Evolutionary conservation across 352 stramenopile species (phyloP), one percentile per base, ranked within the genome.

Genomic region (Thraustochytrium sp.): DNA sequence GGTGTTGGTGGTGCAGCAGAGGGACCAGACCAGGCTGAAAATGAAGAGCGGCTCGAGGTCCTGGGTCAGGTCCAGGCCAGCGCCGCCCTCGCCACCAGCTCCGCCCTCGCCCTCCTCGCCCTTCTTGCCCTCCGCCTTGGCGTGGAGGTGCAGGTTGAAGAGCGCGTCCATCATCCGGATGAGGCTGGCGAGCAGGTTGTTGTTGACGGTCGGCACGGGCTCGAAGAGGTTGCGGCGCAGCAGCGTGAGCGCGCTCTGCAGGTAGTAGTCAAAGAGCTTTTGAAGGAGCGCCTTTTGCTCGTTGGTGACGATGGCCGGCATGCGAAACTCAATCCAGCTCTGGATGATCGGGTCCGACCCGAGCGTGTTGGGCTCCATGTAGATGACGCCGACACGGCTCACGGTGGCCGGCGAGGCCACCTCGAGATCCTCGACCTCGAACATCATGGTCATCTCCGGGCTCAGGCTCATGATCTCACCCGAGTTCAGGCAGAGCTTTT

Each of bases 381-480:
- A 98, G 36, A 98, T 94, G 93, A 98, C 97, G 42, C 94, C 94
- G 9, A 93, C 97, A 40, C 94, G 89, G 80, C 89, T 95, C 29
- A 98, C 94, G 0, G 94, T 98, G 16, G 94, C 94, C 0, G 94
- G 94, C 0, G 92, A 97, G 21, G 94, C 94, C 18, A 98, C 94
- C 0, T 91, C 94, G 2, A 98, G 85, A 82, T 98, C 94, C 85
- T 98, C 93, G 2, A 97, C 93, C 82, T 98, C 94, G 65, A 98
- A 98, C 92, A 98, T 97, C 93, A 98, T 98, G 0, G 93, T 97
- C 94, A 98, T 98, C 42, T 94, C 89, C 56, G 95, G 93, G 26
- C 89, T 94, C 85, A 98, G 94, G 29, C 93, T 89, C 65, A 98
- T 97, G 75, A 97, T 98, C 85, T 98, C 94, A 34, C 94, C 94